Evolutionary conservation across 352 stramenopile genomes (phyloP), one percentile per base, ranked within the genome.

Genomic region (Globisporangium paddicum): DNA sequence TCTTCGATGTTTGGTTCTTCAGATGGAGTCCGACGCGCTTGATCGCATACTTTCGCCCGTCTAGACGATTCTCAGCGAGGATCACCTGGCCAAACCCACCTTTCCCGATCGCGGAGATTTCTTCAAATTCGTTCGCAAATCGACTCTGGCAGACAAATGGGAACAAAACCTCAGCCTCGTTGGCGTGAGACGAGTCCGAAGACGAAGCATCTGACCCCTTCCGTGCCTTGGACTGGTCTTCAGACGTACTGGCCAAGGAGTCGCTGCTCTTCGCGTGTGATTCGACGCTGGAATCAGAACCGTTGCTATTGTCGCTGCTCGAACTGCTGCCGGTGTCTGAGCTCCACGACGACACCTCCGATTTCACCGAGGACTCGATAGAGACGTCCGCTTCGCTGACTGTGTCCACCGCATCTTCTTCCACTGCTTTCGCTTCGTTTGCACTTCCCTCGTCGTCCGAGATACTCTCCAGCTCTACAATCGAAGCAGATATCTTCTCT

Each of bases 11-110:
- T 55, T 94, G 84, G 53, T 92, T 86, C 60, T 90, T 89, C 32
- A 94, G 54, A 51, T 89, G 82, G 5, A 92, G 64, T n/a, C 82
- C 84, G 21, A 94, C 80, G 37, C 84, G 79, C 68, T 98, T 98
- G 42, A 98, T 90, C 1, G 93, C 95, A 67, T 97, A 98, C 37
- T 96, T 86, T 58, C 92, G 79, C 23, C 93, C 82, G 73, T 98
- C 95, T 0, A 98, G 69, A 7, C 92, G 87, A 70, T 98, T 98
- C 50, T 96, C 84, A 13, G 90, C 90, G 30, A 97, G 81, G 53
- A 98, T 92, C 5, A 98, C 95, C 78, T 98, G 89, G 16, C 95
- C 95, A 35, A 97, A 98, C 1, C 94, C 95, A 44, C 95, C 95
- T 66, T 96, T 86, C 16, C 94, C 95, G 49, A 98, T 83, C 8